Evolutionary conservation across 345 rosid genomes (phyloP).

Genomic region (Turnera subulata): DNA sequence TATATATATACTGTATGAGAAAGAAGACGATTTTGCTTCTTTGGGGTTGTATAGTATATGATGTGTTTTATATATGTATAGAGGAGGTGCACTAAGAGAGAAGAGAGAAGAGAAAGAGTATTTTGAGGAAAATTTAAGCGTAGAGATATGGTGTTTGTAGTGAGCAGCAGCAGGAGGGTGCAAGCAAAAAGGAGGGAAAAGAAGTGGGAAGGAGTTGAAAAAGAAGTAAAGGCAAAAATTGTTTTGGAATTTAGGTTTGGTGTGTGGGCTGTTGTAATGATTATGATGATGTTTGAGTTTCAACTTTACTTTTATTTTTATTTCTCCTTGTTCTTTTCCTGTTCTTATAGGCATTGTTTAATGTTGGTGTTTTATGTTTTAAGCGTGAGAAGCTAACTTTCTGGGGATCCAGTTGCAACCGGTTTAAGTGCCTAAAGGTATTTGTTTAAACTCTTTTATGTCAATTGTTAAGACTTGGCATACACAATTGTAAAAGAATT

Average conservation of each 20-base stretch:
- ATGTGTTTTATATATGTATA: background rate
- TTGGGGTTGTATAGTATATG: slow-evolving; percentile 8
- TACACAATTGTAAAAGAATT: too few relatives aligned
- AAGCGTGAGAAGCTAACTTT: too few relatives aligned
- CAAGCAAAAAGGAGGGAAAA: slow-evolving; percentile 33
- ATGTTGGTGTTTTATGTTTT: background rate
- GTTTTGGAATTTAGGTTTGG: slow-evolving; percentile 29
- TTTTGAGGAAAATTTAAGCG: background rate
- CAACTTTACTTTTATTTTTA: slow-evolving; percentile 7
- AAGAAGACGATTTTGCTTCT: slow-evolving; percentile 11
- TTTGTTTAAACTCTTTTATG: too few relatives aligned
- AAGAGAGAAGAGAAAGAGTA: background rate
- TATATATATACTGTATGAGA: slow-evolving; percentile 14
- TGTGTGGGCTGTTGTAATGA: slow-evolving; percentile 37
- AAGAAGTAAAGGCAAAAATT: slow-evolving; percentile 20
- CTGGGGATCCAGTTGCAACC: too few relatives aligned
- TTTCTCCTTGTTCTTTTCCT: background rate
- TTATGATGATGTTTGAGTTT: slow-evolving; percentile 18
- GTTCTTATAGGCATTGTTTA: background rate
- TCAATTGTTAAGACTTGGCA: too few relatives aligned
- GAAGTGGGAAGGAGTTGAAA: slow-evolving; percentile 23
- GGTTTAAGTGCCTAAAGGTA: too few relatives aligned
- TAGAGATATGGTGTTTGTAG: slow-evolving; percentile 11
- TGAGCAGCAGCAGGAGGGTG: slow-evolving; percentile 9
- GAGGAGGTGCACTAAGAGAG: background rate